Conservation (phyloP, 345 rosid species). For the Gossypium anomalum region DNA sequence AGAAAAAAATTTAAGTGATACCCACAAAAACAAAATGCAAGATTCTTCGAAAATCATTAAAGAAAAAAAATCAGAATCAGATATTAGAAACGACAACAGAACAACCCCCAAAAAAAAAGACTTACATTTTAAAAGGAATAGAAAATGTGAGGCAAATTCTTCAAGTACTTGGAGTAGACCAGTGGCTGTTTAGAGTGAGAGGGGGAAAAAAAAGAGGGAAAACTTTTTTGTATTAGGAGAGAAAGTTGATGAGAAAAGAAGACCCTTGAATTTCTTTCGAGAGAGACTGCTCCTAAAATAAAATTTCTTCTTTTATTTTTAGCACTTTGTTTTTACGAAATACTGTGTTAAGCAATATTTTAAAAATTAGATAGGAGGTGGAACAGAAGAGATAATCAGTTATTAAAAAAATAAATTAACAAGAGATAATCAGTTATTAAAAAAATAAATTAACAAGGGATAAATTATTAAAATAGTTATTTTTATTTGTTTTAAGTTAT, state of each 20-base stretch:
- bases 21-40: neutral
- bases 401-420: no score
- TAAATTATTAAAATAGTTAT: fast-evolving
- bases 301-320: neutral
- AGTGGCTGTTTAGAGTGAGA: neutral
- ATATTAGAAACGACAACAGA: neutral
- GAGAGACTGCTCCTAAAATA: neutral
- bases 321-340: neutral
- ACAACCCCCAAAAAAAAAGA: neutral
- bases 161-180: neutral
- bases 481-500: no score
- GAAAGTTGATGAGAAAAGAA: neutral
- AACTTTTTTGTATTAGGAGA: neutral
- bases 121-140: neutral
- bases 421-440: no score
- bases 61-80: neutral
- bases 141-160: neutral
- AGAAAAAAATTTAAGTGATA: neutral
- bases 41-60: neutral
- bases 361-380: no score
- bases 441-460: no score
- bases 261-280: neutral
- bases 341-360: neutral
- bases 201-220: neutral
- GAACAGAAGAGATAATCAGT: no score